phyloP scores from a whole-genome alignment of 768 basidiomycete genomes.

The Collybia nuda region DNA sequence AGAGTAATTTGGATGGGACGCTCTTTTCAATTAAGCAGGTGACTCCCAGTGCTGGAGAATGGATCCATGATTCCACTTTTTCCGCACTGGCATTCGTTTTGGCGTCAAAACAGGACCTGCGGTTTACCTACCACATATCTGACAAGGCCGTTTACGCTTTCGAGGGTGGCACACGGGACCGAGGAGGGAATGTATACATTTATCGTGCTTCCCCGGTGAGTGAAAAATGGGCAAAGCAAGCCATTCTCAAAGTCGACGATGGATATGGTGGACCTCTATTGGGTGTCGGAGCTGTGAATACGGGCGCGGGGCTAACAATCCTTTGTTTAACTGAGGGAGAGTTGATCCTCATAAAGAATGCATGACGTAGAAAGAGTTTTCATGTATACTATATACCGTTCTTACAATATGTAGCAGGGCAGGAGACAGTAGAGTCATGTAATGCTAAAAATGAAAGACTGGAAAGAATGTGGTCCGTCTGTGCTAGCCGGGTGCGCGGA shows the following conservation, averaged over 20 bases:
- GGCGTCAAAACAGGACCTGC: conserved; percentile 87
- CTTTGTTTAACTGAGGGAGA: conserved; percentile 80
- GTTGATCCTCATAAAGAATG: conserved; percentile 56
- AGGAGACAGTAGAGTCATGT: conserved; percentile 10
- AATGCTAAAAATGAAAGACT: conserved; percentile 14
- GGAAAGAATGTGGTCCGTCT: conserved; percentile 16
- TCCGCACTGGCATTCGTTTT: conserved; percentile 92
- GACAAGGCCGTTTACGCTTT: conserved; percentile 71
- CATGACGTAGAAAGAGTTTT: conserved; percentile 6
- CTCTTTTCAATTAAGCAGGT: conserved; percentile 49
- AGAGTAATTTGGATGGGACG: conserved; percentile 73
- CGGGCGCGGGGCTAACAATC: conserved; percentile 29
- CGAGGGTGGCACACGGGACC: conserved; percentile 68
- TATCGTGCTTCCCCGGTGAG: conserved; percentile 59
- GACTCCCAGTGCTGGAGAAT: conserved; percentile 33
- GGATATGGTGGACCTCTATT: conserved; percentile 72
- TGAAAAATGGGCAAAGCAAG: conserved; percentile 74
- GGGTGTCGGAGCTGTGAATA: conserved; percentile 62
- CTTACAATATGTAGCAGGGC: conserved; percentile 9
- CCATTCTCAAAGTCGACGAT: conserved; percentile 74
- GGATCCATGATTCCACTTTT: conserved; percentile 82
- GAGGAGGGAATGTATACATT: conserved; percentile 83
- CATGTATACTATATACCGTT: conserved; percentile 10
- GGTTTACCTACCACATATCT: conserved; percentile 78
- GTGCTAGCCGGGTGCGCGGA: conserved; percentile 18